These are phyloP conservation scores for Talaromyces sp. DNA, from an alignment of 2,329 filamentous ascomycete genomes.

Conservation along the genomic window DNA sequence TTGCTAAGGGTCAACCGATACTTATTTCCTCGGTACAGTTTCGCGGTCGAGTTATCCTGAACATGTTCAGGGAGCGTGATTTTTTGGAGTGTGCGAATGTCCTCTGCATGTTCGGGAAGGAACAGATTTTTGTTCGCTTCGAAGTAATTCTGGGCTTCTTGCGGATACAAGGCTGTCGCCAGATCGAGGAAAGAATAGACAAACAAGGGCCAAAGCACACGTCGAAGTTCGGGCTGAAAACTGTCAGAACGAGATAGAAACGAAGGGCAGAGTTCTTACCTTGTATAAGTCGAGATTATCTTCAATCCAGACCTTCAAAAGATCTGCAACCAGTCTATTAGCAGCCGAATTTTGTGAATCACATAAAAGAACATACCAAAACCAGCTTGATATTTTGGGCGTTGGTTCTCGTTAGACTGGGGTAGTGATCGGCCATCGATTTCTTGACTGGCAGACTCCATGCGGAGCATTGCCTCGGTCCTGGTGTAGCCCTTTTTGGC, in stretches of 20 bases:
- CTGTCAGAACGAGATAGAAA: background rate
- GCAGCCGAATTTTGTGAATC: slow-evolving; percentile 10
- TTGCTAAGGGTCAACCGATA: slow-evolving; percentile 88
- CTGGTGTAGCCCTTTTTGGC: slow-evolving; percentile 90
- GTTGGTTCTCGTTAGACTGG: slow-evolving; percentile 62
- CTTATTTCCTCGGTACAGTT: slow-evolving; percentile 77
- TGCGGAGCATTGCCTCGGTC: slow-evolving; percentile 86
- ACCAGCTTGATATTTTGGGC: slow-evolving; percentile 70
- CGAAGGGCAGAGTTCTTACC: slow-evolving; percentile 36
- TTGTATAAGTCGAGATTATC: slow-evolving; percentile 93
- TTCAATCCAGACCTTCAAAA: slow-evolving; percentile 79
- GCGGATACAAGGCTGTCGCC: slow-evolving; percentile 63
- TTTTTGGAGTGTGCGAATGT: slow-evolving; percentile 68
- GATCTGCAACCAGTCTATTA: slow-evolving; percentile 36
- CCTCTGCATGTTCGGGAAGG: slow-evolving; percentile 71
- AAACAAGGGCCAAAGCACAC: slow-evolving; percentile 88
- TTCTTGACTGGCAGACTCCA: slow-evolving; percentile 81
- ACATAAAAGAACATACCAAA: slow-evolving; percentile 46
- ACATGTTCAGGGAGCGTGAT: slow-evolving; percentile 75
- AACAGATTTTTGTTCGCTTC: slow-evolving; percentile 64
- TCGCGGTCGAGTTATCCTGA: slow-evolving; percentile 68
- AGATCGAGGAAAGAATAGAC: slow-evolving; percentile 88
- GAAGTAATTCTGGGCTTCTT: slow-evolving; percentile 71
- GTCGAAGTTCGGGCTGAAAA: slow-evolving; percentile 71
- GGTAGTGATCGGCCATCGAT: slow-evolving; percentile 73